Percentiles rank a stretch among this genome's conserved stretches.
phyloP scores from a whole-genome alignment of 495 filamentous ascomycete genomes.

The Hypomontagnella monticulosa region DNA sequence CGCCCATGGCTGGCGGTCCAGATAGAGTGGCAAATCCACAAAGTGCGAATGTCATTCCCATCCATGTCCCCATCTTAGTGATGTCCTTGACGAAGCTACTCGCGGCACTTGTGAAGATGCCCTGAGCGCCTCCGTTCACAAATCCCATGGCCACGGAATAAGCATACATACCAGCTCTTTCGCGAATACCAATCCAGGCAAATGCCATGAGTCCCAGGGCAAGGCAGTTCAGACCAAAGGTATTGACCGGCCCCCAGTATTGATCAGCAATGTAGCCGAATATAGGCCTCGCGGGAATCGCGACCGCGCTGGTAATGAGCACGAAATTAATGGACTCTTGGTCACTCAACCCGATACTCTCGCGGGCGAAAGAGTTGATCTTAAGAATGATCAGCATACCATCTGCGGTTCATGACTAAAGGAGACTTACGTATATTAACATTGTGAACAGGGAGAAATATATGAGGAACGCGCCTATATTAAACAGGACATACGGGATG shows the following conservation, averaged over 20 bases:
- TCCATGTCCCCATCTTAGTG: slow-evolving; percentile 56
- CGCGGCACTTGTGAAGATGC: slow-evolving; percentile 50
- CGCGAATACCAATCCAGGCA: slow-evolving; percentile 49
- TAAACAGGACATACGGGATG: slow-evolving; percentile 47
- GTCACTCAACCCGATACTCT: slow-evolving; percentile 50
- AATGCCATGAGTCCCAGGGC: slow-evolving; percentile 49
- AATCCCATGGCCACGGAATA: slow-evolving; percentile 54
- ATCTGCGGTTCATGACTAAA: neutral
- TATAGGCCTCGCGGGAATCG: slow-evolving; percentile 48
- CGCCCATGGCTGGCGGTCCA: slow-evolving; percentile 56
- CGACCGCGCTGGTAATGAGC: slow-evolving; percentile 52
- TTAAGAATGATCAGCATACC: slow-evolving; percentile 48
- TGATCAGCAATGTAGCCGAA: slow-evolving; percentile 51
- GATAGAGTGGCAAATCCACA: slow-evolving; percentile 53
- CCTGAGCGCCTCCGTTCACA: slow-evolving; percentile 54
- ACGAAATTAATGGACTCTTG: slow-evolving; percentile 52
- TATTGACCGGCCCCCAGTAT: slow-evolving; percentile 51
- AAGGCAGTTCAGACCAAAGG: slow-evolving; percentile 43
- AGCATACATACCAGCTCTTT: slow-evolving; percentile 51
- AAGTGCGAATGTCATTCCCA: slow-evolving; percentile 56
- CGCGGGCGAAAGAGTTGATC: slow-evolving; percentile 59
- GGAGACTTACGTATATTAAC: slow-evolving; percentile 53
- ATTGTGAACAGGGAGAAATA: slow-evolving; percentile 57
- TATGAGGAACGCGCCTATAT: slow-evolving; percentile 49
- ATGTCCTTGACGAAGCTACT: slow-evolving; percentile 53